A percentile compares a stretch with the other conserved stretches of the same genome.
Conservation (phyloP, 1,284 basidiomycete genomes). For the Sanghuangporus weigelae region DNA sequence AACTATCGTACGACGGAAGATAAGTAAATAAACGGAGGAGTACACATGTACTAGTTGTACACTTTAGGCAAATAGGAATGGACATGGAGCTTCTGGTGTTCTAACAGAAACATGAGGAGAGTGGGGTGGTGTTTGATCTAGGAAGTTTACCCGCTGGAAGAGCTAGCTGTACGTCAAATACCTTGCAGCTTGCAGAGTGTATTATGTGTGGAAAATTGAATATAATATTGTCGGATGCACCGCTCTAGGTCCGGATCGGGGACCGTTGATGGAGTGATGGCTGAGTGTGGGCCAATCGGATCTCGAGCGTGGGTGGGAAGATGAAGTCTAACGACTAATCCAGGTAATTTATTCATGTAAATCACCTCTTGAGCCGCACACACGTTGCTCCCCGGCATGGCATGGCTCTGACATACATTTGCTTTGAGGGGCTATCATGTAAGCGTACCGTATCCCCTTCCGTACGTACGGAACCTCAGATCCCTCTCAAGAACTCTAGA, state of each 20-base stretch:
- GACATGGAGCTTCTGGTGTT: neutral
- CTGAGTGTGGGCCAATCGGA: neutral
- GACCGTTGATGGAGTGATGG: neutral
- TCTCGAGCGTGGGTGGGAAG: neutral
- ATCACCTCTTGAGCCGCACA: neutral
- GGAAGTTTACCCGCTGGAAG: neutral
- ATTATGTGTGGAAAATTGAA: neutral
- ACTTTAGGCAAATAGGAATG: neutral
- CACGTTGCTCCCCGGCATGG: neutral
- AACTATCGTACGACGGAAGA: constrained; percentile 10
- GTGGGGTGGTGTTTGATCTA: neutral
- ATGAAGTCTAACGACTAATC: constrained; percentile 2
- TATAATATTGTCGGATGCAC: no score
- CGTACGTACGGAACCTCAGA: neutral
- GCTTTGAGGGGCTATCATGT: neutral
- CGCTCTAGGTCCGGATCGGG: neutral
- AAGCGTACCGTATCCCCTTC: neutral
- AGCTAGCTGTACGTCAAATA: neutral
- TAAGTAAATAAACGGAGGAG: neutral
- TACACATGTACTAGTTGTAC: neutral
- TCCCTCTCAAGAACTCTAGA: no score
- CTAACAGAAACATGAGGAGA: neutral
- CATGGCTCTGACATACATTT: neutral
- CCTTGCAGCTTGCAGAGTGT: neutral
- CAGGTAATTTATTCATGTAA: neutral